phyloP scores from a whole-genome alignment of 306 rosid species.

The Ochetophila trinervis region DNA sequence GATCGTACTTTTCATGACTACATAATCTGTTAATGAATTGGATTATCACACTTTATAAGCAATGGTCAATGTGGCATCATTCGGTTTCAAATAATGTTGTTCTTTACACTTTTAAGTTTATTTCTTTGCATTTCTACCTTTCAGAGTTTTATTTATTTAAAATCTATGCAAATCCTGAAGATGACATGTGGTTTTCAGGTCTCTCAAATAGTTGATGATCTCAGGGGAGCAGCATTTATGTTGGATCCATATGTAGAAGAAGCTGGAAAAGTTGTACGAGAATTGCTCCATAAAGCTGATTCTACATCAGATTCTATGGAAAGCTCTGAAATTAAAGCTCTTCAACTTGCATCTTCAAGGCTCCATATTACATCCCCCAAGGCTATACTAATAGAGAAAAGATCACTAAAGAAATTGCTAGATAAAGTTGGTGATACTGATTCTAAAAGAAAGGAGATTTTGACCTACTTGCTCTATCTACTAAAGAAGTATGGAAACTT shows the following conservation, averaged over 20 bases:
- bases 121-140: background rate
- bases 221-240: slow-evolving; percentile 44
- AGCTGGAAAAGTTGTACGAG: slow-evolving; percentile 56
- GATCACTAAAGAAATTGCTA: slow-evolving; percentile 58
- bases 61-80: slow-evolving; percentile 14
- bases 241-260: slow-evolving; percentile 65
- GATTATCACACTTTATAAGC: slow-evolving; percentile 1
- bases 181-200: slow-evolving; percentile 53
- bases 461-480: slow-evolving; percentile 54
- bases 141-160: slow-evolving; percentile 20
- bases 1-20: background rate
- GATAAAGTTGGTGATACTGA: slow-evolving; percentile 40
- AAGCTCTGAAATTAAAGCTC: slow-evolving; percentile 45
- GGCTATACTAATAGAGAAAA: slow-evolving; percentile 52
- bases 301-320: slow-evolving; percentile 48
- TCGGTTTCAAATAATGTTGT: slow-evolving; percentile 6
- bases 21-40: background rate
- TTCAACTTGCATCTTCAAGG: slow-evolving; percentile 57
- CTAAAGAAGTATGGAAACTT: slow-evolving; percentile 45
- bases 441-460: slow-evolving; percentile 42
- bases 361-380: slow-evolving; percentile 58
- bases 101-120: slow-evolving; percentile 2
- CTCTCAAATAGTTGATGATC: slow-evolving; percentile 61
- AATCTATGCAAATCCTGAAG: slow-evolving; percentile 7
- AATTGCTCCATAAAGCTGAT: slow-evolving; percentile 44